Evolutionary conservation across 768 basidiomycete genomes (phyloP), one percentile per base, ranked within the genome.

Genomic region (Thelephora ganbajun): DNA sequence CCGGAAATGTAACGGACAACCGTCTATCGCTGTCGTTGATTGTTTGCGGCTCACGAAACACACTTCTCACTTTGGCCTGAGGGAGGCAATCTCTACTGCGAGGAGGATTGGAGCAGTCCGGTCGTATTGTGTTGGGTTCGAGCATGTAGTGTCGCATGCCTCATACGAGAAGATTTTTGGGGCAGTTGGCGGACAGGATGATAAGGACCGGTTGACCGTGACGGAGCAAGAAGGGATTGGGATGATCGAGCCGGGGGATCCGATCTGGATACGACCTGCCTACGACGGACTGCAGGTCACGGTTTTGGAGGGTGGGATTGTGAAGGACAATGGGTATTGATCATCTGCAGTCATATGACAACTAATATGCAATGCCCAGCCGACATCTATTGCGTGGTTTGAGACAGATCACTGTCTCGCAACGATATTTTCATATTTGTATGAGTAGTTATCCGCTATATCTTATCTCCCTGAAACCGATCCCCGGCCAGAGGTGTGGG

Each of bases 1-100:
- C 37, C 49, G 47, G 34, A 41, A 41, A 41, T 9, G 39, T 41
- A 22, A 41, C 16, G 18, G 4, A 14, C 62, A 60, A 11, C 59
- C 76, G 33, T 68, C 79, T 1, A 70, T 86, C 20, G 69, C 84
- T 50, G 74, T 91, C 44, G 68, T 91, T 35, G 90, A 94, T 61
- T 86, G 85, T 53, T 67, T 94, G 33, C 71, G 77, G 45, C 69
- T 87, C 2, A 57, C 61, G 6, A 59, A 70, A 2, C 85, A 89
- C 59, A 74, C 69, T n/a, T 90, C 87, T 6, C 91, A 94, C 61
- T 74, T 86, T 56, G 85, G 85, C 3, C 56, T 91, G n/a, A 66
- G 65, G 26, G 72, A 82, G 51, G 71, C 88, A 1, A 64, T 87
- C 2, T 62, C 60, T 9, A 61, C 72, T 1, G 73, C 80, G 22